phyloP scores from a whole-genome alignment of 768 basidiomycete genomes.

The Suillus subalutaceus region DNA sequence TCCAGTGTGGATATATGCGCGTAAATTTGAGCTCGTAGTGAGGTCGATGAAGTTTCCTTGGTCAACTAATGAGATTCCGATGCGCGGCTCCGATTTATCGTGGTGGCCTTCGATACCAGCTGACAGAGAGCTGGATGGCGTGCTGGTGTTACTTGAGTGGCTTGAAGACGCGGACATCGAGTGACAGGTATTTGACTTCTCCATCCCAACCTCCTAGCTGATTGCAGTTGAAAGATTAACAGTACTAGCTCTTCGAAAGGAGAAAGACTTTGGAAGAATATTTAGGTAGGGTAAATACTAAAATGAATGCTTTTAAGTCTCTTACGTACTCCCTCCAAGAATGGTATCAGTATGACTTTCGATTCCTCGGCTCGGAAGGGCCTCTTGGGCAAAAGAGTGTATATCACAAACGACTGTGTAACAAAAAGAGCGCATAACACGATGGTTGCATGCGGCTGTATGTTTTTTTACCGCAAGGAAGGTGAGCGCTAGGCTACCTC shows the following conservation, averaged over 20 bases:
- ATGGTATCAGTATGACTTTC: not conserved
- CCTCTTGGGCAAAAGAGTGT: no score
- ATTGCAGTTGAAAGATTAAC: not conserved
- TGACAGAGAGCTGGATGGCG: not conserved
- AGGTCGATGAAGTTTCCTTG: not conserved
- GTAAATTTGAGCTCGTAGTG: no score
- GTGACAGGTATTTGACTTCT: not conserved
- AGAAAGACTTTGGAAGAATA: not conserved
- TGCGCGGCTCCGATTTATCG: not conserved
- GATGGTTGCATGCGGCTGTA: not conserved
- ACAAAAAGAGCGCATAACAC: not conserved
- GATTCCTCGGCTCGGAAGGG: no score
- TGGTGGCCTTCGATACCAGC: not conserved
- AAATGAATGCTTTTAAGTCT: not conserved
- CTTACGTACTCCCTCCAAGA: not conserved
- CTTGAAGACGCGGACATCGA: not conserved
- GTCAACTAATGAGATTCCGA: not conserved
- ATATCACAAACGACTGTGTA: not conserved
- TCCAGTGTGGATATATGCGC: constrained; percentile 3
- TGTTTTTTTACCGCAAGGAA: not conserved
- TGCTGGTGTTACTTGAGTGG: not conserved
- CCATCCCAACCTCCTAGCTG: not conserved
- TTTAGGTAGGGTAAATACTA: not conserved
- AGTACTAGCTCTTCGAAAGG: not conserved
- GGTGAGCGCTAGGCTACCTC: not conserved